A percentile compares a stretch with the other conserved stretches of the same genome.
These are phyloP conservation scores for Puccinia triticina DNA, from an alignment of 1,284 basidiomycete species.

Conservation along the genomic window DNA sequence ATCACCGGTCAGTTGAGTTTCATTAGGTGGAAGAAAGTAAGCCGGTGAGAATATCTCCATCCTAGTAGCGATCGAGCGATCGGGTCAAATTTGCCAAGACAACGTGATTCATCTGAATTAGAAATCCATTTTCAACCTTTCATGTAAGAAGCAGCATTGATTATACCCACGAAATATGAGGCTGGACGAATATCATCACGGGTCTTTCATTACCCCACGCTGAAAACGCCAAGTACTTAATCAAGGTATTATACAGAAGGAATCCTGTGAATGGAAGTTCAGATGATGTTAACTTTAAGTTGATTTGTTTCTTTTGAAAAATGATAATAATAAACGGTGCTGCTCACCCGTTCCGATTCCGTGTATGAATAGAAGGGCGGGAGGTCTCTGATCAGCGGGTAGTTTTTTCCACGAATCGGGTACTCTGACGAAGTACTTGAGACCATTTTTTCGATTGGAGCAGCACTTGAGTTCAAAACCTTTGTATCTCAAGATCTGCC, in stretches of 20 bases:
- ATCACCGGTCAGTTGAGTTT: slow-evolving; percentile 36
- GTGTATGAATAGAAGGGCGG: slow-evolving; percentile 42
- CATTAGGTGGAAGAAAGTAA: slow-evolving; percentile 17
- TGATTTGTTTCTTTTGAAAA: slow-evolving; percentile 4
- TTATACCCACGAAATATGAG: slow-evolving; percentile 41
- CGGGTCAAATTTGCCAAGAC: neutral
- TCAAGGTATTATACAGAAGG: slow-evolving; percentile 26
- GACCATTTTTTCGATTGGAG: slow-evolving; percentile 11
- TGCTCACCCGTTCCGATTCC: slow-evolving; percentile 40
- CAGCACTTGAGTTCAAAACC: slow-evolving; percentile 26
- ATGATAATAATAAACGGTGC: neutral
- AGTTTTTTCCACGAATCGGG: slow-evolving; percentile 24
- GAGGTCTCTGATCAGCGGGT: slow-evolving; percentile 26
- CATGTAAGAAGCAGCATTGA: neutral
- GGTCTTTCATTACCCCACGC: slow-evolving; percentile 32
- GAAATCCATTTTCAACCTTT: neutral
- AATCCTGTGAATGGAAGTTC: slow-evolving; percentile 27
- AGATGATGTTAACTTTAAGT: neutral
- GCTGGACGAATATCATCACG: slow-evolving; percentile 43
- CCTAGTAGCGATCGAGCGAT: slow-evolving; percentile 4
- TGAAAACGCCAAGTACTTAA: slow-evolving; percentile 32
- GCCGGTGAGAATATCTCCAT: slow-evolving; percentile 41
- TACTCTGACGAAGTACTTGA: slow-evolving; percentile 39
- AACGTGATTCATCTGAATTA: neutral
- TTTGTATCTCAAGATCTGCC: slow-evolving; percentile 1